These are phyloP conservation scores for Tuber brumale DNA, from an alignment of 495 filamentous ascomycete genomes.

Conservation along the genomic window DNA sequence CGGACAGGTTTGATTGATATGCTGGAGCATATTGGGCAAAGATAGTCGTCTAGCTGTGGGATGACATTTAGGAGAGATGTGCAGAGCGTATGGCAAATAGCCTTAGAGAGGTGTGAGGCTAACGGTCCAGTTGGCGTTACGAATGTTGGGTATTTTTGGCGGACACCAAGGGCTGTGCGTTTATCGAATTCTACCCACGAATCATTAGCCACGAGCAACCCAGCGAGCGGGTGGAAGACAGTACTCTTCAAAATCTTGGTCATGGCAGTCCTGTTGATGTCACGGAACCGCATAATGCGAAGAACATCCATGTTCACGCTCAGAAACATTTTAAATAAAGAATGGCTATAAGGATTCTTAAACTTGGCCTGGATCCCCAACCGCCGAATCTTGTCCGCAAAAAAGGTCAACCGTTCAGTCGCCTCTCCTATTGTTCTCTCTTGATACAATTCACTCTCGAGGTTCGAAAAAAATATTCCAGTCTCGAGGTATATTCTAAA, in stretches of 20 bases:
- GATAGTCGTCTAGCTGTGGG: constrained; percentile 65
- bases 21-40: constrained; percentile 64
- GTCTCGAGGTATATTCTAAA: constrained; percentile 65
- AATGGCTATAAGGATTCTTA: constrained; percentile 53
- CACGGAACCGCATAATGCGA: constrained; percentile 63
- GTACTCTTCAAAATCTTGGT: constrained; percentile 71
- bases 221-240: not conserved
- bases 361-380: constrained; percentile 51
- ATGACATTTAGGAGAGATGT: constrained; percentile 58
- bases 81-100: constrained; percentile 59
- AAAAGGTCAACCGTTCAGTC: constrained; percentile 53
- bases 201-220: constrained; percentile 10
- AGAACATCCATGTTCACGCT: constrained; percentile 59
- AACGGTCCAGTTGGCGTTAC: constrained; percentile 50
- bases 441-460: constrained; percentile 53
- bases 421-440: constrained; percentile 52
- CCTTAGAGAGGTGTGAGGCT: constrained; percentile 55
- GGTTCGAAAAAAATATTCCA: constrained; percentile 65
- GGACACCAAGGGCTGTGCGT: constrained; percentile 60
- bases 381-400: constrained; percentile 52
- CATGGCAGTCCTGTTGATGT: constrained; percentile 63
- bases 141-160: constrained; percentile 49
- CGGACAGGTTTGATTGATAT: constrained; percentile 62
- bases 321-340: constrained; percentile 57
- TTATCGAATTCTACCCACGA: constrained; percentile 64